These are phyloP conservation scores for Plasmodium cynomolgi DNA, from an alignment of 169 alveolate species.

Conservation along the genomic window DNA sequence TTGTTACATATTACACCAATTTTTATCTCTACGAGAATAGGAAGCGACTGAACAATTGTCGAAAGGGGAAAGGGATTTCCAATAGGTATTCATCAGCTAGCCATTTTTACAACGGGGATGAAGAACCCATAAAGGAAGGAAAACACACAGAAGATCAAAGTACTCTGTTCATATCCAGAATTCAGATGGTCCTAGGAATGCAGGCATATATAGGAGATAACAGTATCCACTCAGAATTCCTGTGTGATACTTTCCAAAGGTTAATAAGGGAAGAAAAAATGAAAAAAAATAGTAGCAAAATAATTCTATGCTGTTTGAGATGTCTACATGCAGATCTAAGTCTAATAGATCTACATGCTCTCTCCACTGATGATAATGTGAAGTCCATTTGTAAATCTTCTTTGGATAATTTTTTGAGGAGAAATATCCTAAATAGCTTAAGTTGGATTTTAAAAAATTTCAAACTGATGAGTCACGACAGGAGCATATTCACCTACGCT, in stretches of 20 bases:
- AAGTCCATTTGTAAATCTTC: conserved; percentile 65
- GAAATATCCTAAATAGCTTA: conserved; percentile 37
- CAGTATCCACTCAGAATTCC: conserved; percentile 64
- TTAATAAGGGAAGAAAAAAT: conserved; percentile 66
- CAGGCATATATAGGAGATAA: conserved; percentile 71
- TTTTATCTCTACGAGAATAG: conserved; percentile 48
- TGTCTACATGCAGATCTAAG: conserved; percentile 62
- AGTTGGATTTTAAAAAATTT: conserved; percentile 66
- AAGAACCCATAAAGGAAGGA: background rate
- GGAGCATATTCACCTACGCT: conserved; percentile 28
- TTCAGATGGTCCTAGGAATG: conserved; percentile 64
- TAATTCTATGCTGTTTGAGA: conserved; percentile 51
- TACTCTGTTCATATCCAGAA: conserved; percentile 41
- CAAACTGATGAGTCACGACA: conserved; percentile 62
- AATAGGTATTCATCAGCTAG: background rate
- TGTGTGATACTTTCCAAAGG: conserved; percentile 57
- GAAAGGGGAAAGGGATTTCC: background rate
- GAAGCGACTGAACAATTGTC: conserved; percentile 17
- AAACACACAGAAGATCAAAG: background rate
- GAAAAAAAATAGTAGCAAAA: conserved; percentile 67
- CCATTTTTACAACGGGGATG: background rate
- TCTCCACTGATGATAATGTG: conserved; percentile 64
- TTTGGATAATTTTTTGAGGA: conserved; percentile 13
- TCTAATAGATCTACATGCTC: conserved; percentile 27
- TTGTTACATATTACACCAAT: conserved; percentile 57